Base-by-base conservation (phyloP, 805 yeast genomes). In the Metschnikowia borealis region DNA sequence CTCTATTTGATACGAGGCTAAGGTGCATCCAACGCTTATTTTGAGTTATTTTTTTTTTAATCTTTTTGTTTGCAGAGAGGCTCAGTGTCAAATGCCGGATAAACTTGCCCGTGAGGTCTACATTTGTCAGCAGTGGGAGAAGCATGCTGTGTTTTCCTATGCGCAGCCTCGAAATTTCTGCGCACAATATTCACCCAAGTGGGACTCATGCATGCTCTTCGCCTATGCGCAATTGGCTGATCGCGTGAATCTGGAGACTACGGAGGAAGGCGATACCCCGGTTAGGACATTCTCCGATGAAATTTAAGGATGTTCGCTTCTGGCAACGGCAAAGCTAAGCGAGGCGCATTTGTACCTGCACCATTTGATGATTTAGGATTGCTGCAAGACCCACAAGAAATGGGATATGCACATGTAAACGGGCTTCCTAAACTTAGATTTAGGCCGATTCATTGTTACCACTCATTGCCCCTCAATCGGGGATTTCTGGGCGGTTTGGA, bases 181-280 rank as follows among this genome's bases (percentile, higher is more conserved):
- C 45, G 23, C 45, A 21, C 31, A 39, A 33, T 20, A 13, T 20
- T n/a, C 45, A 33, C 31, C 31, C 20, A 14, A n/a, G 18, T 34
- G 10, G 37, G 20, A 17, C 14, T 23, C 21, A 15, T 35, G 46
- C 32, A 35, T 44, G 33, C 21, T 15, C n/a, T 44, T 44, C 46
- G 46, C 23, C 7, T 43, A 34, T 44, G 40, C 35, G 32, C 13
- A 15, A 35, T 44, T 34, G 40, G 38, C 46, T 44, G 32, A 17
- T 35, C 46, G 6, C 33, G 17, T 26, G n/a, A 44, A 44, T 13
- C 32, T 33, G 45, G 37, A 42, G 38, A 20, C 35, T 7, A 14
- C n/a, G 14, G 15, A 20, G 38, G 17, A n/a, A 23, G 20, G 15
- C 33, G 31, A 39, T 36, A n/a, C 38, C 31, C 37, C 6, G 35